Evolutionary conservation across 768 basidiomycete species (phyloP), one percentile per base, ranked within the genome.

Genomic region (Rhodosporidiobolus sp.): DNA sequence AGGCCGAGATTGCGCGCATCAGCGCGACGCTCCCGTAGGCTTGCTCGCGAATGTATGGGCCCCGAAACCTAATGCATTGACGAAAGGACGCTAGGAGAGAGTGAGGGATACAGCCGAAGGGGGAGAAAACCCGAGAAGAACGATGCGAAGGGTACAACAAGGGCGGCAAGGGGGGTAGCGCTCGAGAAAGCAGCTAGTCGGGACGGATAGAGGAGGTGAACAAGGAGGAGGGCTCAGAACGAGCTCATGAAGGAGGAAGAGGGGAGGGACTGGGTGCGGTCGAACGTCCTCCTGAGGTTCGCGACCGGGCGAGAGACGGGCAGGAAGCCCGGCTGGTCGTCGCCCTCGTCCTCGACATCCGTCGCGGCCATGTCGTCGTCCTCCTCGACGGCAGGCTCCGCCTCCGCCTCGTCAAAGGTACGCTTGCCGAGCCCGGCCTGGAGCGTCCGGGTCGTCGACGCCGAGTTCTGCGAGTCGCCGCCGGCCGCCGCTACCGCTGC

Each of bases 1-100:
- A 89, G 74, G 84, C 79, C 20, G 94, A 95, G 83, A 94, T 97
- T 62, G 88, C 88, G 73, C 61, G 46, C 0, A 32, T 65, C 34
- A 49, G 43, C 30, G 53, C 43, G 19, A 28, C 57, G 4, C 63
- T 65, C 14, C n/a, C 58, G 0, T 65, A 60, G 32, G 26, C 46
- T 65, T 9, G 38, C 38, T 22, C 14, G 5, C 28, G 34, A 35
- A 20, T 8, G 30, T 26, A 43, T 24, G 20, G 12, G 57, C 34
- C 34, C 48, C 28, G 34, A 38, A 62, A 26, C 35, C 24, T n/a
- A 2, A 35, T 30, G 26, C 19, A 46, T 19, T n/a, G 55, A 38
- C 35, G 45, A 32, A 54, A n/a, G 9, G 19, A 32, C 7, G 46
- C 22, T 48, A 62, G 19, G 45, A 30, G 30, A 20, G 32, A 34